Evolutionary conservation across 345 rosid species (phyloP).

Genomic region (Raphanus sativus): DNA sequence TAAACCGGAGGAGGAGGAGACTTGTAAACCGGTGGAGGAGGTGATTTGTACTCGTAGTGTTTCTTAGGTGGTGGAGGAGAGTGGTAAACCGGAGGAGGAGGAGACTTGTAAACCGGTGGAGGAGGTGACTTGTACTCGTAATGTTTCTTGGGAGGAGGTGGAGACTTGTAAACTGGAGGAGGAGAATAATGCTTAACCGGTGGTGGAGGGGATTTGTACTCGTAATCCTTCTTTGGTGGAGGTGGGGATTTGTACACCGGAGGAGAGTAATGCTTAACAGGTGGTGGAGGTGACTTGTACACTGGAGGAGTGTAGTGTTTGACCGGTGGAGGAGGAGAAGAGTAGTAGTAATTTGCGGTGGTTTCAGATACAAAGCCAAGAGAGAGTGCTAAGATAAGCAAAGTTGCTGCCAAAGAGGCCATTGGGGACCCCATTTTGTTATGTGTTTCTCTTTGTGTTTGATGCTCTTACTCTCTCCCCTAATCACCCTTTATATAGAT

Average conservation of each 20-base stretch:
- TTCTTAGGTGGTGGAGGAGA: not conserved
- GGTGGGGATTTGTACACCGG: not conserved
- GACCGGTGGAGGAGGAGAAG: slow-evolving; percentile 44
- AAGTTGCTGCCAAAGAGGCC: slow-evolving; percentile 52
- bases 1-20: not conserved
- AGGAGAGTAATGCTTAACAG: not conserved
- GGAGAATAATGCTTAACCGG: not conserved
- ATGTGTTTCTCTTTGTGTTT: slow-evolving; percentile 26
- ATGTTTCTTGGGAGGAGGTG: not conserved
- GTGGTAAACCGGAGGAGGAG: not conserved
- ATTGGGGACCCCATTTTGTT: slow-evolving; percentile 48
- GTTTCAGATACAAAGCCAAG: slow-evolving; percentile 46
- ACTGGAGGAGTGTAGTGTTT: slow-evolving; percentile 39
- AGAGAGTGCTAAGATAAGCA: slow-evolving; percentile 48
- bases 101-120: not conserved
- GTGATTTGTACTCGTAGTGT: not conserved
- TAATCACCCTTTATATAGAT: slow-evolving; percentile 57
- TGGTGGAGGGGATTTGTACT: not conserved
- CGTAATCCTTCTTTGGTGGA: not conserved
- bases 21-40: not conserved
- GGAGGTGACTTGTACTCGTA: not conserved
- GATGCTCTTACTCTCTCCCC: slow-evolving; percentile 34
- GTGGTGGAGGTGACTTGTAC: not conserved
- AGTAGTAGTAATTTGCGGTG: slow-evolving; percentile 44
- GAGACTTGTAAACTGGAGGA: not conserved